A percentile compares a stretch with the other conserved stretches of the same genome.
phyloP scores from a whole-genome alignment of 2,329 filamentous ascomycete species.

The Gaeumannomyces sp. region DNA sequence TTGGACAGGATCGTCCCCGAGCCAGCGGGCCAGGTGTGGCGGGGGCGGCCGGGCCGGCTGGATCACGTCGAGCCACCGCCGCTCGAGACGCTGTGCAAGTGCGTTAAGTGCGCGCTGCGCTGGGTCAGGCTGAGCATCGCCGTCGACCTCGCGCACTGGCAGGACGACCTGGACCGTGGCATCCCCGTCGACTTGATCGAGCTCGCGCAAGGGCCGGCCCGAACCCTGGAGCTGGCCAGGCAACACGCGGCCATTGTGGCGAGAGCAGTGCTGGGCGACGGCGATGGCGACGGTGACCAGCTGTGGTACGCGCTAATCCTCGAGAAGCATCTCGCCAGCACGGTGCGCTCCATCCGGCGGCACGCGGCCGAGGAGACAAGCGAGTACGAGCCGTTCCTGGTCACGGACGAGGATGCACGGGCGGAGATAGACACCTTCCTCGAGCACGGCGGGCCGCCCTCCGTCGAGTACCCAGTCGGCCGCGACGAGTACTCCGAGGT shows the following conservation, averaged over 20 bases:
- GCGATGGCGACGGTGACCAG: slow-evolving; percentile 23
- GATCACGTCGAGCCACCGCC: slow-evolving; percentile 45
- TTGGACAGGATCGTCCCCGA: too few species aligned
- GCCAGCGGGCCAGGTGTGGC: slow-evolving; percentile 28
- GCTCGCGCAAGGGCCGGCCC: slow-evolving; percentile 38
- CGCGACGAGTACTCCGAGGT: slow-evolving; percentile 55
- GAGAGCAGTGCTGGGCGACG: slow-evolving; percentile 29
- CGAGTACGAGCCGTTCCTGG: slow-evolving; percentile 28
- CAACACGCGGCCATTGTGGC: slow-evolving; percentile 37
- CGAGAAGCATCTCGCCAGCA: slow-evolving; percentile 24
- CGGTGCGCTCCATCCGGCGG: slow-evolving; percentile 23
- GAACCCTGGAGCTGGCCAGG: slow-evolving; percentile 42
- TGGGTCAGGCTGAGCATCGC: slow-evolving; percentile 51
- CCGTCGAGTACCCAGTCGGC: slow-evolving; percentile 46
- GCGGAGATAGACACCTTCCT: slow-evolving; percentile 45
- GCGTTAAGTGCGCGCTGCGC: slow-evolving; percentile 46
- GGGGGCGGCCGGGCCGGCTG: slow-evolving; percentile 9
- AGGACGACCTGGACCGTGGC: slow-evolving; percentile 41
- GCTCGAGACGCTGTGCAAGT: slow-evolving; percentile 45
- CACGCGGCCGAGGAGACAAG: slow-evolving; percentile 45
- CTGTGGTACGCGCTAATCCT: slow-evolving; percentile 42
- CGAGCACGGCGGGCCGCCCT: slow-evolving; percentile 41
- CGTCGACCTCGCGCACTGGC: slow-evolving; percentile 53
- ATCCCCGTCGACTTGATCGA: slow-evolving; percentile 46
- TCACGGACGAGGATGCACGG: slow-evolving; percentile 33